These are phyloP conservation scores for Sugiyamaella sp. DNA, from an alignment of 1,139 yeast species.

Conservation along the genomic window DNA sequence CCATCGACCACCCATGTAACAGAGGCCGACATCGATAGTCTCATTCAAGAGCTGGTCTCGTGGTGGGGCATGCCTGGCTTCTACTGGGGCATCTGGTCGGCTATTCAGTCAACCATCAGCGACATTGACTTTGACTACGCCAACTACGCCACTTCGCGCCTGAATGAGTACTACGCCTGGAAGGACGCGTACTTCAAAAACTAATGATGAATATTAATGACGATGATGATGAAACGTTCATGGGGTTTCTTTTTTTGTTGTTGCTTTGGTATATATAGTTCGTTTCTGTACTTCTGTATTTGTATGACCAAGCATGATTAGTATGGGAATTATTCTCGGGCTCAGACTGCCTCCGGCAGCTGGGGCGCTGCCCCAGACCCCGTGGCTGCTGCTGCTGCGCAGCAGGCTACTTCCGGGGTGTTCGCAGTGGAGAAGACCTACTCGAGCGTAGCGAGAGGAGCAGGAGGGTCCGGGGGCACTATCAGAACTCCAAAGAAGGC, in stretches of 20 bases:
- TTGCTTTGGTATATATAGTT: background rate
- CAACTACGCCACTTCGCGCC: conserved; percentile 59
- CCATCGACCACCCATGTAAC: conserved; percentile 17
- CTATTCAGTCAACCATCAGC: conserved; percentile 70
- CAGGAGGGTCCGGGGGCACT: too few species aligned
- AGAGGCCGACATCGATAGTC: conserved; percentile 40
- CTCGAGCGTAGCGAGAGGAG: background rate
- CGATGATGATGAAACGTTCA: background rate
- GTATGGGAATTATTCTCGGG: too few species aligned
- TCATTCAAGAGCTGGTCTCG: conserved; percentile 59
- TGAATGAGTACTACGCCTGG: conserved; percentile 76
- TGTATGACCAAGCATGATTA: too few species aligned
- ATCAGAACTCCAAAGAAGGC: too few species aligned
- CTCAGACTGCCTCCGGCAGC: background rate
- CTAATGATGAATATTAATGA: conserved; percentile 2
- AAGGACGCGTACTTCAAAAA: conserved; percentile 36
- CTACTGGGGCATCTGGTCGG: conserved; percentile 87
- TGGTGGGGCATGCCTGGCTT: conserved; percentile 83
- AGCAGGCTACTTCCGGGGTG: too few species aligned
- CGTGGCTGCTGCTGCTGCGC: background rate
- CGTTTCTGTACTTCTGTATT: background rate
- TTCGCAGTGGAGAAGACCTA: background rate
- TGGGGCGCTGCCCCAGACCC: background rate
- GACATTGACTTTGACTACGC: conserved; percentile 75
- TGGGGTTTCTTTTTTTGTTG: conserved; percentile 1